Evolutionary conservation across 805 yeast species (phyloP), one percentile per base, ranked within the genome.

Genomic region (Metschnikowia amazonensis): DNA sequence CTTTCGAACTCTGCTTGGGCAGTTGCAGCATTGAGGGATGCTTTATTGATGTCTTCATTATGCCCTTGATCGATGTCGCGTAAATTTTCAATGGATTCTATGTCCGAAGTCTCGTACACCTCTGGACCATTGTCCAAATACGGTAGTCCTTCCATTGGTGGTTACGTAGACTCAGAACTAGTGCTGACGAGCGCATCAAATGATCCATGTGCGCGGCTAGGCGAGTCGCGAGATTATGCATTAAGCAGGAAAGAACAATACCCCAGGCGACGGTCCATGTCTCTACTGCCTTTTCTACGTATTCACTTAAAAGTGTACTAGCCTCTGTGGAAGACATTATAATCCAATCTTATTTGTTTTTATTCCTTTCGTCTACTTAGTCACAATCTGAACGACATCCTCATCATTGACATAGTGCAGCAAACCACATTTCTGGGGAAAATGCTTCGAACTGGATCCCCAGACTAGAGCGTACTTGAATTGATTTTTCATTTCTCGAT

Each of bases 351-450:
- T 4, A 11, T 21, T 21, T 20, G 3, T 20, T 21, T 17, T 14
- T 7, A 35, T 24, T n/a, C 16, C 24, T 16, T 16, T 23, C n/a
- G 7, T 16, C 29, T 73, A 89, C 69, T 89, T 92, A 17, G 97
- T 81, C 41, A 92, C 89, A 46, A 92, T 80, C 42, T 94, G 84
- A 18, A 94, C 92, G 14, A 92, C 99, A 62, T 92, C 99, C 61
- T 90, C 97, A 62, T 92, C 98, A 55, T 86, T 81, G 11, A 94
- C 84, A 30, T 72, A 70, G 63, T 92, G 99, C 51, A 62, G 78
- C 46, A 92, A 71, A 0, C 99, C 98, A 73, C 98, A 92, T 62
- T 92, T 92, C 61, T 92, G 99, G 3, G 98, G 98, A 29, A 92
- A 87, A 62, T 89, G 96, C 63, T 94, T 94, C 5, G 97, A 86